Evolutionary conservation across 495 filamentous ascomycete genomes (phyloP).

Genomic region (Lasiosphaeris hirsuta): DNA sequence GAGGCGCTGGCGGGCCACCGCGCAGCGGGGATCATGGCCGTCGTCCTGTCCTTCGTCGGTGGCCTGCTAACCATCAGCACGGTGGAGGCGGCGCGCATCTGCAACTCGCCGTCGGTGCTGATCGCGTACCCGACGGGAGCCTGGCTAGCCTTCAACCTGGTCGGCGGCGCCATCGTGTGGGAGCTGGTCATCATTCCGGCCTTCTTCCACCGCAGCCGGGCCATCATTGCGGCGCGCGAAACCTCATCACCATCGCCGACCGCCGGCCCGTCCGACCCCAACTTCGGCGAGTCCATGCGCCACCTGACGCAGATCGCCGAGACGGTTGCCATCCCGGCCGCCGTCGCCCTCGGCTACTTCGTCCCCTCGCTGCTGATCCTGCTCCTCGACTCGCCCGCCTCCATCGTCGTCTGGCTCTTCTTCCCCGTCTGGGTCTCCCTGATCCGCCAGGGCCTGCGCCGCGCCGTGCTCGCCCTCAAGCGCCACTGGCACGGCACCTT

Average conservation of each 20-base stretch:
- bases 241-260: conserved; percentile 1
- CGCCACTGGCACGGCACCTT: conserved; percentile 17
- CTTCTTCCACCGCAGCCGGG: conserved; percentile 34
- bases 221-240: conserved; percentile 22
- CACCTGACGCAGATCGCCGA: conserved; percentile 34
- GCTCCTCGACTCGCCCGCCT: conserved; percentile 65
- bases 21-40: conserved; percentile 21
- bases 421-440: conserved; percentile 40
- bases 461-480: conserved; percentile 11
- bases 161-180: conserved; percentile 42
- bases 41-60: conserved; percentile 30
- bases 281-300: conserved; percentile 29
- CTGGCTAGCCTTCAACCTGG: conserved; percentile 40
- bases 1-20: conserved; percentile 28
- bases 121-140: conserved; percentile 35
- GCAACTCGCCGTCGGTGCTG: conserved; percentile 29
- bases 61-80: conserved; percentile 36
- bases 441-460: conserved; percentile 28
- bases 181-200: conserved; percentile 40
- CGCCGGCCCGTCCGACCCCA: conserved; percentile 20
- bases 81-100: conserved; percentile 37
- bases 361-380: conserved; percentile 61
- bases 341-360: conserved; percentile 35
- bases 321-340: conserved; percentile 37
- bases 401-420: conserved; percentile 55